Percentiles rank a stretch among this genome's conserved stretches.
phyloP scores from a whole-genome alignment of 1,284 basidiomycete species.

The Butyriboletus appendiculatus region DNA sequence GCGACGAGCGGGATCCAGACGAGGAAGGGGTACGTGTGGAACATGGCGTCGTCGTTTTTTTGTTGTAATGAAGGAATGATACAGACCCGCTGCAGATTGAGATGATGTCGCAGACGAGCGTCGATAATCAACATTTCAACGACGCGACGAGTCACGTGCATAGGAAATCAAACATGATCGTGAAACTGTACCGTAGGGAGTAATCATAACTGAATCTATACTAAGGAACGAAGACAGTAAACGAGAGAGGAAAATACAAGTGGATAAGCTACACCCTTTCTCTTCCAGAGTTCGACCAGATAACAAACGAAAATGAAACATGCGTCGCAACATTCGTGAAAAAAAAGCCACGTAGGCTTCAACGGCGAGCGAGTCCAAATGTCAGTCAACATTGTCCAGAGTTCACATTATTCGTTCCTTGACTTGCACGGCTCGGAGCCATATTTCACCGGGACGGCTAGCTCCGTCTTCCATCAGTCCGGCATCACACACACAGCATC shows the following conservation, averaged over 20 bases:
- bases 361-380: background rate
- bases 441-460: conserved; percentile 80
- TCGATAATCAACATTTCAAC: background rate
- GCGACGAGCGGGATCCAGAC: conserved; percentile 12
- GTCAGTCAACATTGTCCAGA: background rate
- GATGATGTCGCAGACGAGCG: background rate
- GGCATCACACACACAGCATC: background rate
- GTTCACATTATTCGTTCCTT: conserved; percentile 55
- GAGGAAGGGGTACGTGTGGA: conserved; percentile 7
- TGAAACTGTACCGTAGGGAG: background rate
- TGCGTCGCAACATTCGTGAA: conserved; percentile 12
- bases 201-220: background rate
- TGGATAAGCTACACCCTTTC: conserved; percentile 16
- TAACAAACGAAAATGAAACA: background rate
- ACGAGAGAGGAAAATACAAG: conserved; percentile 18
- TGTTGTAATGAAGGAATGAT: background rate
- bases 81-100: conserved; percentile 33
- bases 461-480: conserved; percentile 5
- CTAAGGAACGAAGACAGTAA: conserved; percentile 5
- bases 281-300: conserved; percentile 15
- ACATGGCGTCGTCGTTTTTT: conserved; percentile 6
- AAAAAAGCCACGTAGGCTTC: background rate
- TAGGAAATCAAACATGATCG: conserved; percentile 26
- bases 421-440: conserved; percentile 66
- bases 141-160: conserved; percentile 30